Conservation (phyloP, 129 eudicot species). For the Ambrosia artemisiifolia region DNA sequence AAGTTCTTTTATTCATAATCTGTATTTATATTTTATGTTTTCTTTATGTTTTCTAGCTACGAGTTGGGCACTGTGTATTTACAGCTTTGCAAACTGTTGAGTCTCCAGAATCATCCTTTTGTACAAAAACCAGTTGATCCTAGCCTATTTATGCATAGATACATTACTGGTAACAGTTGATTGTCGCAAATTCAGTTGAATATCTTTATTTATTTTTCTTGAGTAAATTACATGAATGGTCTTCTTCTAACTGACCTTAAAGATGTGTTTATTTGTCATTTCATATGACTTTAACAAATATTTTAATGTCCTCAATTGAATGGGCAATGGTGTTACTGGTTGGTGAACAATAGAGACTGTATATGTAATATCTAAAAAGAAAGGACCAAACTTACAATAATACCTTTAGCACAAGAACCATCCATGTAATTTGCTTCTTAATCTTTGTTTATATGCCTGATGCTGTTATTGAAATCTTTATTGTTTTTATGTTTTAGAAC, state of each 20-base stretch:
- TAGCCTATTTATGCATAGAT: constrained; percentile 73
- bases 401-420: background rate
- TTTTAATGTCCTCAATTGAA: background rate
- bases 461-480: constrained; percentile 9
- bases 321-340: background rate
- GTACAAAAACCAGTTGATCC: constrained; percentile 84
- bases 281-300: background rate
- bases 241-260: background rate
- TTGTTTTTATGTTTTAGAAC: constrained; percentile 33
- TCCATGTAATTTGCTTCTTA: background rate
- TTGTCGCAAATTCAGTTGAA: background rate
- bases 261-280: background rate
- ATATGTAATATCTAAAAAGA: background rate
- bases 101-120: constrained; percentile 59
- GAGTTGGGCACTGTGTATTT: constrained; percentile 75
- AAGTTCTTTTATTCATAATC: background rate
- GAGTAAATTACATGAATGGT: background rate
- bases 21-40: constrained; percentile 2
- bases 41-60: constrained; percentile 36
- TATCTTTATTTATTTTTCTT: background rate
- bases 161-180: constrained; percentile 47
- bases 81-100: constrained; percentile 60
- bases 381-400: background rate
- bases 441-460: constrained; percentile 1
- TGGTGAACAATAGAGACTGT: background rate